Conservation (phyloP, 192 early-diverging fungal genomes). For the Coemansia sp. region DNA sequence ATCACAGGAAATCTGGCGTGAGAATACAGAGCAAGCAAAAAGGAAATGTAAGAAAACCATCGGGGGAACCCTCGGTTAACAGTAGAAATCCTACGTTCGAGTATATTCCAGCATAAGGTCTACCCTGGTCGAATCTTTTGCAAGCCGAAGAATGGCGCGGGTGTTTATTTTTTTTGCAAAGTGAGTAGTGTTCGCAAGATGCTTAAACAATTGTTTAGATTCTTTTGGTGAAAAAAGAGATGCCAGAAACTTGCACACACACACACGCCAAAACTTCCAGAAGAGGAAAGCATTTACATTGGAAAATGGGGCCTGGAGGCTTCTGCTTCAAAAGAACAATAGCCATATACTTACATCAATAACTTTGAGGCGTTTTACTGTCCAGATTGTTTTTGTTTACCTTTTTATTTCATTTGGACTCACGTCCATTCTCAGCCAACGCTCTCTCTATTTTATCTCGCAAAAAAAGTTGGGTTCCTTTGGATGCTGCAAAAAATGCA, state of each 20-base stretch:
- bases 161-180: neutral
- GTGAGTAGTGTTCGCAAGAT: neutral
- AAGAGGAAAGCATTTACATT: neutral
- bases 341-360: neutral
- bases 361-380: slow-evolving; percentile 7
- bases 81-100: neutral
- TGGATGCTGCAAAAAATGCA: neutral
- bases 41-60: neutral
- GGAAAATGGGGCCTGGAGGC: neutral
- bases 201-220: neutral
- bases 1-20: neutral
- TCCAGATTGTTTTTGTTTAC: slow-evolving; percentile 18
- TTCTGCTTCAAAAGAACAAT: neutral
- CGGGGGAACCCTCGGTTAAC: neutral
- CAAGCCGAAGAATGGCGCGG: neutral
- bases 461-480: neutral
- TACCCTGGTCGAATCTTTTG: too few species aligned
- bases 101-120: too few species aligned
- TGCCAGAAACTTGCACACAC: neutral
- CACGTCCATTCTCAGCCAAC: neutral
- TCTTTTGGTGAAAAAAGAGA: neutral
- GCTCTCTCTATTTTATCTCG: neutral
- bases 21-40: neutral
- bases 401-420: slow-evolving; percentile 10
- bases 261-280: neutral